Base-by-base conservation (phyloP, 192 early-diverging fungal species). In the Coemansia sp. region DNA sequence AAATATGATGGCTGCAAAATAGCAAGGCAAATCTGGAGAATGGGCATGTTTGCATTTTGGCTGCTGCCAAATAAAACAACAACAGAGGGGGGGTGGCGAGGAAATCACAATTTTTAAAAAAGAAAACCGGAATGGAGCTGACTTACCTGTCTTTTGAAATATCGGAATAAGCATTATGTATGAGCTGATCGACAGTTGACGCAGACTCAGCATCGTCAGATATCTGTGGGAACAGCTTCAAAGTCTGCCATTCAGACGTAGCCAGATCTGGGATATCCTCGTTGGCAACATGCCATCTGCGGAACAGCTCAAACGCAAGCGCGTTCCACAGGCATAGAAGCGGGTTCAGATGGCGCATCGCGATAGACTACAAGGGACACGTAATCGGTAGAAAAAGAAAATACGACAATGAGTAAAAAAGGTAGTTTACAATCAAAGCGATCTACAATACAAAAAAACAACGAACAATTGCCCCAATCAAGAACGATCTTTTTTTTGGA, bases 131-230 rank as follows among this genome's bases (percentile, higher is more conserved):
- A 40, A 38, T 57, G 33, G 16, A 14, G 32, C 32, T 38, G 42
- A 73, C 77, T 79, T 79, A 79, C 77, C 61, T 79, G 68, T 79
- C 77, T 40, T 73, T 73, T 55, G 77, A 64, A 56, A 79, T 42
- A 16, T 63, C 66, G 1, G 69, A 51, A 30, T 63, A 22, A 6
- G 52, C 66, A 16, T 45, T 34, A 5, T 54, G 61, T 54, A 61
- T 25, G 16, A 68, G 49, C 11, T 60, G 49, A 52, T 64, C 42
- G 25, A 68, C 60, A 63, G 29, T 31, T 40, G 22, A 50, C 52
- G 48, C 49, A 17, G 51, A 14, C 30, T 20, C 36, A 32, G 28
- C 48, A 6, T 48, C 50, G 17, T 55, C 55, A 5, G 42, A 54
- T 38, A 69, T 32, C 16, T 7, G 59, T 1, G 72, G 62, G 50